Conservation (phyloP, 2,329 filamentous ascomycete species). For the Claviceps paspali region DNA sequence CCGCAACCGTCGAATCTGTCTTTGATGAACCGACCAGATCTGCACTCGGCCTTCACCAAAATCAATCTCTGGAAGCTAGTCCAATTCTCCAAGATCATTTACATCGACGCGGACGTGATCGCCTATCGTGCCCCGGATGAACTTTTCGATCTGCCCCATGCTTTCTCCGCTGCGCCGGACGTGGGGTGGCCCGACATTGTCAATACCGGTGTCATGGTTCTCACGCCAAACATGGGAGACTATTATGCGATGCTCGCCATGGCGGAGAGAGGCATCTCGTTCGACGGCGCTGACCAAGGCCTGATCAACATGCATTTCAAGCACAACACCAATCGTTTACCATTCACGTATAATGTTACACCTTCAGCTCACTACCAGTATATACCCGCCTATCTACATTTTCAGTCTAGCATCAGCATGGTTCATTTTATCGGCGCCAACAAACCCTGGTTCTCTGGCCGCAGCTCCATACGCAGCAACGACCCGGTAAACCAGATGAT, state of each 20-base stretch:
- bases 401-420: conserved; percentile 75
- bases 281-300: conserved; percentile 94
- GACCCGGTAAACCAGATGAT: conserved; percentile 71
- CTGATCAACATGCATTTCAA: conserved; percentile 90
- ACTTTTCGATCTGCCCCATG: conserved; percentile 53
- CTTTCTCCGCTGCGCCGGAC: conserved; percentile 67
- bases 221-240: conserved; percentile 73
- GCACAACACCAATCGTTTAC: conserved; percentile 68
- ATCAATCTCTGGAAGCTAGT: conserved; percentile 85
- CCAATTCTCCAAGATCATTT: conserved; percentile 84
- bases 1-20: conserved; percentile 65
- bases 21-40: conserved; percentile 81
- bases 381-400: conserved; percentile 84
- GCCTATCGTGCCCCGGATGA: conserved; percentile 83
- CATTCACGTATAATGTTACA: conserved; percentile 94
- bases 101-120: conserved; percentile 89
- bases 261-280: conserved; percentile 76
- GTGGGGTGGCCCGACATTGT: conserved; percentile 97
- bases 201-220: conserved; percentile 93
- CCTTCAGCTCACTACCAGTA: conserved; percentile 97
- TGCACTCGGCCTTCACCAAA: conserved; percentile 91
- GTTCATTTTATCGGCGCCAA: conserved; percentile 87
- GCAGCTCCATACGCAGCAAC: conserved; percentile 35
- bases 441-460: conserved; percentile 72
- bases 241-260: conserved; percentile 75